Evolutionary conservation across 169 alveolate genomes (phyloP), one percentile per base, ranked within the genome.

Genomic region (Amoebophrya sp.): DNA sequence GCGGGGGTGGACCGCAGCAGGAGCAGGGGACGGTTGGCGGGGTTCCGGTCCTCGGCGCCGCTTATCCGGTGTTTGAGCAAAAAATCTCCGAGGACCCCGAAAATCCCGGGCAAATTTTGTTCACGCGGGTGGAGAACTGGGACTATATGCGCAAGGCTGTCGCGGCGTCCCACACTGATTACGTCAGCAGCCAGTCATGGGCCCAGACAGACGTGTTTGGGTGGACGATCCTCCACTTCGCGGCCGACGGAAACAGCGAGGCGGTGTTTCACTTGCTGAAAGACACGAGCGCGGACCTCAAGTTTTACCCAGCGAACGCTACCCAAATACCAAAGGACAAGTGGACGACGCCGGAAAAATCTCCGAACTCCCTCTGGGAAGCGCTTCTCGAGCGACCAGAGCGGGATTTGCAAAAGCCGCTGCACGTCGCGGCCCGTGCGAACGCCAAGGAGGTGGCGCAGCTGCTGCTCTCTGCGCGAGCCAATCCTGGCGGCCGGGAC

Each of bases 111-210:
- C 10, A n/a, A 2, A 66, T 66, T 25, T 25, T 0, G 7, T 66
- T 66, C 35, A 18, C 1, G 35, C 12, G 10, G 18, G 35, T 66
- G 83, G 83, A 66, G 83, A 66, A 66, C 83, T 66, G 83, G 83
- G 83, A 66, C 83, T 66, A 66, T 25, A 66, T 66, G 83, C 83
- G 83, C 35, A 66, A 66, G 18, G 83, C 83, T 0, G 83, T 66
- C 29, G 83, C 83, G 10, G 29, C 83, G 10, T 25, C 29, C 35
- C 29, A 66, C 35, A 12, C 18, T 2, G 83, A 66, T 2, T 66
- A 66, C 35, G 83, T 66, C 32, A 66, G 18, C 39, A 66, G 83
- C 83, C 83, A 66, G 35, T 7, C 32, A 2, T 66, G 83, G 83
- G 35, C 83, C 32, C 83, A 66, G 32, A n/a, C 35, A 3, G 83